Evolutionary conservation across 129 eudicot genomes (phyloP).

Genomic region (Smallanthus sonchifolius): DNA sequence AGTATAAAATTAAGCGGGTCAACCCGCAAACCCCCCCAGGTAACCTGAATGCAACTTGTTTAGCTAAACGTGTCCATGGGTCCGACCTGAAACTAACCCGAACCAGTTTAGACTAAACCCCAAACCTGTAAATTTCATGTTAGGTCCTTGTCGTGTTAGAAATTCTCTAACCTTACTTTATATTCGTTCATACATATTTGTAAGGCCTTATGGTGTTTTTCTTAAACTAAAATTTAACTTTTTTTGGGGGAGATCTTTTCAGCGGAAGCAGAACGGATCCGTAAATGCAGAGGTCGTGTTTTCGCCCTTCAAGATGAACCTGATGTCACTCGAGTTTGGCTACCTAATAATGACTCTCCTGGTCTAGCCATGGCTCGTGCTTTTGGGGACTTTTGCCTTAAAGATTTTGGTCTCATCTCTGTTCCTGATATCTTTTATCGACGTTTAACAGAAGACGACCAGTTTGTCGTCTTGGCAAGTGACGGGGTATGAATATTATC

Average conservation of each 20-base stretch:
- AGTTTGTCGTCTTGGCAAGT: slow-evolving; percentile 75
- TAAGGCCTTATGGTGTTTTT: not conserved
- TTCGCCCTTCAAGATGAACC: slow-evolving; percentile 91
- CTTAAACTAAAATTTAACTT: not conserved
- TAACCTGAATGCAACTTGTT: not conserved
- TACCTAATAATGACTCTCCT: slow-evolving; percentile 79
- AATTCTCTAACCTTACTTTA: not conserved
- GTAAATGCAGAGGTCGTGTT: slow-evolving; percentile 81
- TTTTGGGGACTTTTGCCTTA: slow-evolving; percentile 87
- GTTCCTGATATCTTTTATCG: slow-evolving; percentile 71
- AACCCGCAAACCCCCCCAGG: not conserved
- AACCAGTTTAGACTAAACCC: not conserved
- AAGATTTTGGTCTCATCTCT: slow-evolving; percentile 81
- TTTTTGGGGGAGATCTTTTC: not conserved
- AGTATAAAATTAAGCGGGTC: not conserved
- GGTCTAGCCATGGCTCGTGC: slow-evolving; percentile 99
- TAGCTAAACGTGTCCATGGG: not conserved
- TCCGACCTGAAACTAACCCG: not conserved
- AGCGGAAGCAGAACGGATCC: slow-evolving; percentile 87
- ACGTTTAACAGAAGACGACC: slow-evolving; percentile 63
- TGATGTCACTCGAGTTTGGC: slow-evolving; percentile 81
- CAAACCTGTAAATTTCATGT: not conserved
- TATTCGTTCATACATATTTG: not conserved
- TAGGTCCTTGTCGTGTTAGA: not conserved
- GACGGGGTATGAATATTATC: slow-evolving; percentile 59